These are phyloP conservation scores for Picea glauca DNA, from an alignment of 75 land plant genomes.

Conservation along the genomic window DNA sequence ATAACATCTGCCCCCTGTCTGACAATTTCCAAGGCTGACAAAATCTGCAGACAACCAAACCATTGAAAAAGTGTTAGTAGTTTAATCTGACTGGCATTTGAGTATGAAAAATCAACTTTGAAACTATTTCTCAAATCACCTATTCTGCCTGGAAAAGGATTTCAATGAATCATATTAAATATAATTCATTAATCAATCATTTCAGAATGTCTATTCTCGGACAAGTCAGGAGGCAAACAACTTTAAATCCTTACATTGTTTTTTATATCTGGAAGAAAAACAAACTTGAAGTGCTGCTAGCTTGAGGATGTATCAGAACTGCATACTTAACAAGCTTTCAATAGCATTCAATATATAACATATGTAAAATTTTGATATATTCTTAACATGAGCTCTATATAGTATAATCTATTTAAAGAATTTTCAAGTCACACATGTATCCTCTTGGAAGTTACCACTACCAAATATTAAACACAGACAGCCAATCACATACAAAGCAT, in stretches of 20 bases:
- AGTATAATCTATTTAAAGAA: too few species aligned
- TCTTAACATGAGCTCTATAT: too few species aligned
- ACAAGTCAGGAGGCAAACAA: not conserved
- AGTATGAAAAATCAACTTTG: not conserved
- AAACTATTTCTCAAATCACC: not conserved
- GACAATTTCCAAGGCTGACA: conserved; percentile 92
- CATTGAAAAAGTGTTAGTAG: not conserved
- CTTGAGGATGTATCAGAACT: not conserved
- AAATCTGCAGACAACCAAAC: conserved; percentile 44
- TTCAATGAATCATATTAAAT: not conserved
- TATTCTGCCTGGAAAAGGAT: not conserved
- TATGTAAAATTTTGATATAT: not conserved
- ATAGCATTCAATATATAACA: not conserved
- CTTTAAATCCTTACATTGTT: not conserved
- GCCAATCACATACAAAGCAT: too few species aligned
- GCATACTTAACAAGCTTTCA: too few species aligned
- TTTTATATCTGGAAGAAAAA: not conserved
- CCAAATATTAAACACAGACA: too few species aligned
- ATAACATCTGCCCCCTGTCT: conserved; percentile 99
- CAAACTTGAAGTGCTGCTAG: not conserved
- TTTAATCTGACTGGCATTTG: not conserved
- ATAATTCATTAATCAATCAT: not conserved
- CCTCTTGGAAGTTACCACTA: too few species aligned
- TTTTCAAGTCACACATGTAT: too few species aligned
- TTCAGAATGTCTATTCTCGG: not conserved